These are phyloP conservation scores for Microascus cirrosus DNA, from an alignment of 2,329 filamentous ascomycete species.

Conservation along the genomic window DNA sequence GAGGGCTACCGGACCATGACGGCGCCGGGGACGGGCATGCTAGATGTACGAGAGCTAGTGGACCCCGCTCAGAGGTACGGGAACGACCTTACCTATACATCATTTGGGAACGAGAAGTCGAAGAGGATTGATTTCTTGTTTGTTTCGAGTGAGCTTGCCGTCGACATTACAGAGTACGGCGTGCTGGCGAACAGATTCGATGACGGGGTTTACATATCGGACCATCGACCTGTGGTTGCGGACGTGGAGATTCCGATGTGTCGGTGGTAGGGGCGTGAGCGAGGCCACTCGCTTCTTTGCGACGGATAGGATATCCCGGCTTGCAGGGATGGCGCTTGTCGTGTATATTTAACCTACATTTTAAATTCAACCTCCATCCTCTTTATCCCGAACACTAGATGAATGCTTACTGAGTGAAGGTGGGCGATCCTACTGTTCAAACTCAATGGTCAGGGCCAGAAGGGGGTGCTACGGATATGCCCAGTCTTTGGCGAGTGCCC, in stretches of 20 bases:
- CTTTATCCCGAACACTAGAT: neutral
- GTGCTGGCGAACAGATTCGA: slow-evolving; percentile 31
- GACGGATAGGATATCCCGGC: neutral
- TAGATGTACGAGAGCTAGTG: slow-evolving; percentile 5
- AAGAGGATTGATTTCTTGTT: slow-evolving; percentile 58
- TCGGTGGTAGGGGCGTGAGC: neutral
- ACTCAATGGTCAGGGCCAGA: too few species aligned
- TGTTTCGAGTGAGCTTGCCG: slow-evolving; percentile 19
- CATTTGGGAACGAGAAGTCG: slow-evolving; percentile 40
- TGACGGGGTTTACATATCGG: slow-evolving; percentile 55
- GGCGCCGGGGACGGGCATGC: slow-evolving; percentile 11
- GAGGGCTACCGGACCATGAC: slow-evolving; percentile 41
- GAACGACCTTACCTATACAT: slow-evolving; percentile 46
- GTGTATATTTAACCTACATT: neutral
- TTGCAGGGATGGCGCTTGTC: neutral
- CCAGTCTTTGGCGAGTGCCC: too few species aligned
- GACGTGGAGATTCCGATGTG: slow-evolving; percentile 28
- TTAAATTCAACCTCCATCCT: neutral
- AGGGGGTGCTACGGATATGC: too few species aligned
- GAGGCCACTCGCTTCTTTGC: neutral
- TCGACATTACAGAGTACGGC: slow-evolving; percentile 21
- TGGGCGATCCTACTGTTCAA: too few species aligned
- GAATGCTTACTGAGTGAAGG: too few species aligned
- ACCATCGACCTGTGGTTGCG: slow-evolving; percentile 55
- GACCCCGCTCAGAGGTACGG: neutral